Percentiles rank a stretch among this genome's conserved stretches.
These are phyloP conservation scores for Pelargonium cotyledonis DNA, from an alignment of 441 rosid species.

Conservation along the genomic window DNA sequence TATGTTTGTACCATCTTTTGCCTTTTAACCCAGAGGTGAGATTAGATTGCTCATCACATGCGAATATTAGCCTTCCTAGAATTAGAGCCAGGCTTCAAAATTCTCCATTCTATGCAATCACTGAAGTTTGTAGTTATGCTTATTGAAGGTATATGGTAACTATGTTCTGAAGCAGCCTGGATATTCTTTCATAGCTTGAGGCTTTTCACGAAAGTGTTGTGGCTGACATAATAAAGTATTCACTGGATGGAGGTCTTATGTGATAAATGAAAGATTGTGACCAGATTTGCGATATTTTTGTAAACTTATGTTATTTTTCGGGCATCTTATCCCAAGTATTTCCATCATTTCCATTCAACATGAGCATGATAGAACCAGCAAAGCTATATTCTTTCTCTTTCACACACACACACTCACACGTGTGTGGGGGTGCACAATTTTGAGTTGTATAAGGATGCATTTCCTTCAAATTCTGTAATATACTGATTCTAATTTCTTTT, in stretches of 20 bases:
- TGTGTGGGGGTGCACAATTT: neutral
- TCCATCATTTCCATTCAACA: neutral
- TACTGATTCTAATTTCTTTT: neutral
- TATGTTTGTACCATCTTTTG: neutral
- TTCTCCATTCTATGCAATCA: conserved; percentile 1
- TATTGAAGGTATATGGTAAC: neutral
- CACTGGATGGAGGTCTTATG: neutral
- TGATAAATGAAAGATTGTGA: neutral
- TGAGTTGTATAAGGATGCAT: neutral
- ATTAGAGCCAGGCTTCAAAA: neutral
- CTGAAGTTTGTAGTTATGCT: conserved; percentile 3
- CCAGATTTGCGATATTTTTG: neutral
- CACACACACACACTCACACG: neutral
- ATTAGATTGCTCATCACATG: neutral
- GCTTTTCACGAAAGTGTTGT: neutral
- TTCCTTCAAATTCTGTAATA: neutral
- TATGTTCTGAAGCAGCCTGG: neutral
- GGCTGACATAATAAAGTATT: conserved; percentile 6
- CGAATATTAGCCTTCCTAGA: neutral
- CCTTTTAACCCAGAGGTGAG: neutral
- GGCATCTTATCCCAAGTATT: neutral
- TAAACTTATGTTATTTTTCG: neutral
- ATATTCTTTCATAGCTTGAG: neutral
- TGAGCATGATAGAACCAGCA: neutral
- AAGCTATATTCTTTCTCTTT: neutral